phyloP scores from a whole-genome alignment of 331 rosid genomes.

The Erythrophleum ivorense region DNA sequence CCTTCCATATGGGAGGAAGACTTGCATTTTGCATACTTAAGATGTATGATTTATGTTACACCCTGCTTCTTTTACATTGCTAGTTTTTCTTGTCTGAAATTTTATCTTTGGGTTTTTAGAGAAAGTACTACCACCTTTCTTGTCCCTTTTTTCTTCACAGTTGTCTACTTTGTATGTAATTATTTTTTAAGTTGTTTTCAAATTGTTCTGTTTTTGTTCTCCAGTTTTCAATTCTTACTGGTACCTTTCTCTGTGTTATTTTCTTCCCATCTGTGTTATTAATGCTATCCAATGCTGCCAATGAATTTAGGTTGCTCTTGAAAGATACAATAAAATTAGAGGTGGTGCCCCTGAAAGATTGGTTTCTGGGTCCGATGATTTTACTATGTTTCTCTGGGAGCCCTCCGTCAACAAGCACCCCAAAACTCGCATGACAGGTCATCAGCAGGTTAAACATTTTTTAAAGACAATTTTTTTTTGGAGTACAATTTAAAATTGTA shows the following conservation, averaged over 20 bases:
- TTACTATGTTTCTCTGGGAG: slow-evolving; percentile 97
- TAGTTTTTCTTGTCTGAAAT: neutral
- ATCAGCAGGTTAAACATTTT: slow-evolving; percentile 72
- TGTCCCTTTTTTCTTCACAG: neutral
- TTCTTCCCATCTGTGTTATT: slow-evolving; percentile 21
- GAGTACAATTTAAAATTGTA: neutral
- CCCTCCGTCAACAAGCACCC: slow-evolving; percentile 87
- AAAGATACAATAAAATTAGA: slow-evolving; percentile 84
- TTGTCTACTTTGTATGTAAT: neutral
- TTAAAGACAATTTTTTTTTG: slow-evolving; percentile 11
- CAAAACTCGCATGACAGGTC: slow-evolving; percentile 94
- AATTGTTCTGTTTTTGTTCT: neutral
- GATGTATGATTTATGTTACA: neutral
- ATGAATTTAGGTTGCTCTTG: slow-evolving; percentile 82
- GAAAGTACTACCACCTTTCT: neutral
- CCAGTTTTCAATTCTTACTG: neutral
- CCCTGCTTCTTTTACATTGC: neutral
- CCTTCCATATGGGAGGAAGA: neutral
- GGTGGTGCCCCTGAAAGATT: slow-evolving; percentile 87
- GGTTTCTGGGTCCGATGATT: slow-evolving; percentile 99
- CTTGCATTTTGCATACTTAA: neutral
- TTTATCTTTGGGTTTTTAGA: neutral
- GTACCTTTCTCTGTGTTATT: neutral
- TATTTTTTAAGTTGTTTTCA: neutral
- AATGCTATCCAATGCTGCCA: slow-evolving; percentile 20